Base-by-base conservation (phyloP, 2,329 filamentous ascomycete species). In the Trichophyton verrucosum region DNA sequence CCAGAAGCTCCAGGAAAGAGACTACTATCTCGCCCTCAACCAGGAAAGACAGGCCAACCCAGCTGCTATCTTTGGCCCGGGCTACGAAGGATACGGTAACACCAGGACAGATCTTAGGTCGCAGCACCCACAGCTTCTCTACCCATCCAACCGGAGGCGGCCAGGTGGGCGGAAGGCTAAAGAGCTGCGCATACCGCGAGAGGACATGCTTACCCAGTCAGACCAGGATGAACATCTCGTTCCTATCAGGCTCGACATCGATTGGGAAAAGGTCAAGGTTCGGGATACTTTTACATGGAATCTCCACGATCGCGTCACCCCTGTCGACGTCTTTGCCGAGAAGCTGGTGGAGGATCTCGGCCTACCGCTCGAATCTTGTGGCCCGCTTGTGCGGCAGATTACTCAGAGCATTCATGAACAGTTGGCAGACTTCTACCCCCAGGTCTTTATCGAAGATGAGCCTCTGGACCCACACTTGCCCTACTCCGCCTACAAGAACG, bases 271-370 rank as follows among this genome's bases (percentile, higher is more conserved):
- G 77, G 84, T 97, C 68, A 94, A 94, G 75, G 80, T 99, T 63
- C 88, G 94, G 72, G 94, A 99, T 74, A 97, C 94, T 0, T 96
- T 99, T 67, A 97, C 94, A 2, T 99, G 92, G 91, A 99, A 99
- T 73, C 80, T 97, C 40, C 89, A 96, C 75, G 94, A 99, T 72
- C 86, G 91, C 62, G 81, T 94, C 11, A 83, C 95, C 2, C 81
- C 84, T 22, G 83, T 86, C 20, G 87, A 95, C 61, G 74, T 94
- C 9, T 97, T 97, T 72, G 89, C 91, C 0, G 85, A 89, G 62
- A 91, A 94, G 71, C 80, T 99, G 20, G 84, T 97, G 4, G 94
- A 99, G 73, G 94, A 99, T 71, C 78, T 87, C 64, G 80, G 81
- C 47, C 83, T 99, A 69, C 89, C 90, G 2, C 75, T 88, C 30